Evolutionary conservation across 768 basidiomycete species (phyloP), one percentile per base, ranked within the genome.

Genomic region (Mycena latifolia): DNA sequence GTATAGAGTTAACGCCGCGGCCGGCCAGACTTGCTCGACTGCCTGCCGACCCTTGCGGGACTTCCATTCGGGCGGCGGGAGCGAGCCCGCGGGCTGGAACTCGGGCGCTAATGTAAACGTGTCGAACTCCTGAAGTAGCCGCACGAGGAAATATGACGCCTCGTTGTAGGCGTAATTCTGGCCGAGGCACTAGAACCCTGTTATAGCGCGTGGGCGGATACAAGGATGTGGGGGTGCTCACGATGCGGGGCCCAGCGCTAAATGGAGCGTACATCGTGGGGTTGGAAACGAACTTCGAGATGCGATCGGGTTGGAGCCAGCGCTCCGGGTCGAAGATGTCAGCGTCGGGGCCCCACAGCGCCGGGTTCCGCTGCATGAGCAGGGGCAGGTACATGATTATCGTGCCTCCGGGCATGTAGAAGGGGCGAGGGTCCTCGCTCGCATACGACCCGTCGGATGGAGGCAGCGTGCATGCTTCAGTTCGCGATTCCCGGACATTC

Each of bases 111-210:
- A 77, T 18, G 84, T 81, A 67, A 92, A 86, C 5, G 81, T 78
- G 66, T 88, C 85, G 67, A 88, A 92, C 25, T 81, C 83, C 71
- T 93, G 92, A 54, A 93, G 77, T 37, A 93, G 77, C 31, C 89
- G 82, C 12, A 88, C 86, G 46, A 92, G 84, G 76, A 92, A 87
- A 72, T 86, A 92, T n/a, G 89, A 87, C 52, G 88, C 87, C 77
- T 92, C 88, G 73, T 92, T 92, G 71, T 89, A 89, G 7, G 91
- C 92, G 63, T 92, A 92, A 70, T 91, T 89, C 73, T 91, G 88
- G 14, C 89, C 89, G 22, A 92, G 76, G 70, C 90, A 92, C 90
- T 92, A 71, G 20, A 37, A 63, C 53, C 54, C 45, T 71, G 20
- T 46, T 53, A 55, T 15, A 55, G 20, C 27, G 3, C 35, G 41